Base-by-base conservation (phyloP, 23 red algal species). In the Gracilaria gracilis region DNA sequence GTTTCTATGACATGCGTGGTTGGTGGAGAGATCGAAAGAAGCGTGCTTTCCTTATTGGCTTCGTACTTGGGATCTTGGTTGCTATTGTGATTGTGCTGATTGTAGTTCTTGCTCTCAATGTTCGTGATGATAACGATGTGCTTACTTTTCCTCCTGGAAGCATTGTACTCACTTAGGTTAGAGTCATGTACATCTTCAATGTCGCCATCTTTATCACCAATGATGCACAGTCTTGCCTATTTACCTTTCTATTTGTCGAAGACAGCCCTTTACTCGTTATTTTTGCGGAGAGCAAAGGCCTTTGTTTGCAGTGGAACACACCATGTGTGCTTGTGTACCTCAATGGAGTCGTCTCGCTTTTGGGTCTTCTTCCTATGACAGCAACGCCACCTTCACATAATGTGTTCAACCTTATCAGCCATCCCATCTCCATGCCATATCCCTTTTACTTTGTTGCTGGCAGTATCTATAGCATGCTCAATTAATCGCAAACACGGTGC, bases 11-110 rank as follows among this genome's bases (percentile, higher is more conserved):
- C 44, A 21, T 35, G 4, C 38, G 35, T 23, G 21, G 23, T 37
- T 73, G 67, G 67, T 73, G 67, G 67, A 37, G 67, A 23, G 34
- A 73, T 40, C 16, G 38, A 73, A 73, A 73, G 67, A 73, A 73
- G 35, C 34, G 67, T 20, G 67, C 67, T 42, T 73, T 73, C 67
- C 28, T 73, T 7, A 73, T 73, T 40, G 67, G 67, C 19, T 73
- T 73, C 67, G 24, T 73, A 40, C 67, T 73, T 35, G 67, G 67
- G 23, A 73, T 73, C 38, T 44, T 73, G 35, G 67, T 73, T 24
- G 67, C 67, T 42, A 73, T 73, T 24, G 67, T 73, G 19, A 24
- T 73, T 29, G 67, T 73, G 17, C 34, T 73, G 5, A 73, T 73
- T 16, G 67, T 73, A 1, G 67, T 35, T 12, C 67, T 73, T 24